phyloP scores from a whole-genome alignment of 2,329 filamentous ascomycete species.

The Alternaria metachromatica region DNA sequence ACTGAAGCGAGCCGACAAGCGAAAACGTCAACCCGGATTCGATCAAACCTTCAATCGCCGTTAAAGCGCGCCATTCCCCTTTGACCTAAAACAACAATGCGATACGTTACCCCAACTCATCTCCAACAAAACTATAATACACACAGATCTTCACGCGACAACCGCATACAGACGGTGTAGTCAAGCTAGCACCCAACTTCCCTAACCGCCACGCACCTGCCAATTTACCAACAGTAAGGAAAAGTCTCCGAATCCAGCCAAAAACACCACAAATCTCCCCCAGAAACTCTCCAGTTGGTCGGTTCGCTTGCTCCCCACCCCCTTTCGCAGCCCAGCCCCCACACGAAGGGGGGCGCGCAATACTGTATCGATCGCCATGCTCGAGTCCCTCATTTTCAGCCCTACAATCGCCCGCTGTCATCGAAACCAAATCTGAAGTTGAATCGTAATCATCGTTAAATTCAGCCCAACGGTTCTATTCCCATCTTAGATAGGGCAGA shows the following conservation, averaged over 20 bases:
- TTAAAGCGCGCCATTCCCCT: neutral
- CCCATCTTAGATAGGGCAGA: neutral
- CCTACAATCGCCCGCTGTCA: neutral
- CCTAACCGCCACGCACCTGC: neutral
- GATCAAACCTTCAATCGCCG: neutral
- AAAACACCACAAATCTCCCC: neutral
- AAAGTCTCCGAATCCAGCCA: neutral
- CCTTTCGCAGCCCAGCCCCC: neutral
- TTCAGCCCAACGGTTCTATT: neutral
- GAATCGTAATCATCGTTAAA: neutral
- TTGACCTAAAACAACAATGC: neutral
- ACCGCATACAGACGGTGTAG: neutral
- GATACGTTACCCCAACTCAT: neutral
- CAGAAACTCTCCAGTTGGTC: neutral
- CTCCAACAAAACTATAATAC: neutral
- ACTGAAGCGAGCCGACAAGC: neutral
- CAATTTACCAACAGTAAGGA: neutral
- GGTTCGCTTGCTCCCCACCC: neutral
- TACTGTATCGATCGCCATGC: neutral
- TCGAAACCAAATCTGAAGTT: neutral
- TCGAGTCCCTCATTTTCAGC: neutral
- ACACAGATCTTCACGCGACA: neutral
- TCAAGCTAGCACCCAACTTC: neutral
- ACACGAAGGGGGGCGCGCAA: neutral
- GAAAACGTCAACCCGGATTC: neutral